Percentiles rank a stretch among this genome's conserved stretches.
phyloP scores from a whole-genome alignment of 2,329 filamentous ascomycete species.

The Diaporthe nobilis region DNA sequence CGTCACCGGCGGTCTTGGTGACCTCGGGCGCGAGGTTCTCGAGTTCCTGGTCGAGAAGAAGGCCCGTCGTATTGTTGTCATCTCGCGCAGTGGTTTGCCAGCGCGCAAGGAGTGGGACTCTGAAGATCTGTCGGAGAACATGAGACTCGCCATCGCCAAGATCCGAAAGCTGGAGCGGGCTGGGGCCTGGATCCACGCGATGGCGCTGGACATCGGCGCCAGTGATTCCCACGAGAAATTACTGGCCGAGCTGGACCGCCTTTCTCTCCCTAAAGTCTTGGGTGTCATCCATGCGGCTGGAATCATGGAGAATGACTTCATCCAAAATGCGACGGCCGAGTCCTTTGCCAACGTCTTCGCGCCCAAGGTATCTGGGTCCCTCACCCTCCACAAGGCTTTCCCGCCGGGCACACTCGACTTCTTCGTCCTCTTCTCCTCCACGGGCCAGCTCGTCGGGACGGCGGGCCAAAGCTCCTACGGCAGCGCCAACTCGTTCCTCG shows the following conservation, averaged over 20 bases:
- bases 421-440: constrained; percentile 66
- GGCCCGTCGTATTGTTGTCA: constrained; percentile 41
- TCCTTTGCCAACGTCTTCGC: constrained; percentile 63
- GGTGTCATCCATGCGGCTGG: constrained; percentile 64
- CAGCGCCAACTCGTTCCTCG: constrained; percentile 58
- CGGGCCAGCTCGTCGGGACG: constrained; percentile 64
- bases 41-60: constrained; percentile 42
- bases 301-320: constrained; percentile 54
- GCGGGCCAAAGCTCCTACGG: constrained; percentile 66
- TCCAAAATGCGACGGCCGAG: constrained; percentile 59
- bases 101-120: neutral
- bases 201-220: constrained; percentile 64
- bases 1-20: constrained; percentile 47
- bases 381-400: constrained; percentile 66
- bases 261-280: constrained; percentile 56
- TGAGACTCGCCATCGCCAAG: constrained; percentile 9
- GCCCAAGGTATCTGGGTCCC: constrained; percentile 67
- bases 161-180: constrained; percentile 33
- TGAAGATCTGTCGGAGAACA: neutral
- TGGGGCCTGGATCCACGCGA: constrained; percentile 61
- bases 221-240: constrained; percentile 55
- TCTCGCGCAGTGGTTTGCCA: constrained; percentile 40
- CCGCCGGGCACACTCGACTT: constrained; percentile 61
- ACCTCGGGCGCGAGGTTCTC: constrained; percentile 44
- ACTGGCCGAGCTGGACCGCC: constrained; percentile 49